Evolutionary conservation across 495 filamentous ascomycete genomes (phyloP), one percentile per base, ranked within the genome.

Genomic region (Wilcoxina mikolae): DNA sequence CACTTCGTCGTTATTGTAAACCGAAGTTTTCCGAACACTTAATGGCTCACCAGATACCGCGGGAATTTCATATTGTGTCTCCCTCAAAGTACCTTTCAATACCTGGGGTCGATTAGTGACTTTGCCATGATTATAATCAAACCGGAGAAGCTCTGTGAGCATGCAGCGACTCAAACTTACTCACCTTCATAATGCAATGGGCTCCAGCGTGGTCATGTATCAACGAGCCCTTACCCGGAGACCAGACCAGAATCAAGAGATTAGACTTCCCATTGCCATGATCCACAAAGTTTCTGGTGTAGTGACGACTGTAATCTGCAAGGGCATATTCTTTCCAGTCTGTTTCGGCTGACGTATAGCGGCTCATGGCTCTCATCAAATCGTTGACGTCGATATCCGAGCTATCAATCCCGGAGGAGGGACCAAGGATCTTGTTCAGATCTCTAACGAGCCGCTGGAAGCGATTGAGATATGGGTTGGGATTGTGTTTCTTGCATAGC

Each of bases 251-350:
- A 18, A 95, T 78, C 45, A 95, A 75, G 57, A 95, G 65, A 65
- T 95, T 95, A 66, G 84, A 82, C 66, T 90, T 94, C 24, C 87
- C 88, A 64, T 94, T 94, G 2, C 88, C 85, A 62, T 85, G 79
- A 60, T 94, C 85, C 18, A 95, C 86, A 26, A 94, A 73, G 60
- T 95, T 95, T 50, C 89, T 69, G 0, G 89, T 95, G 67, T 94
- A 95, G 1, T 73, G 73, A 57, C 79, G 73, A 44, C 69, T 78
- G 29, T 67, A 52, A 65, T 93, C 81, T 4, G 70, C 73, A 47
- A 88, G 67, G 7, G 84, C 85, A 66, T 81, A 95, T 53, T 66
- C 68, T 18, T 68, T 60, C 89, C 89, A 95, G 33, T 93, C 83
- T 3, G 68, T 59, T 38, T 78, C 69, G 25, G 78, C 67, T 4